These are phyloP conservation scores for Sporothrix euskadiensis DNA, from an alignment of 2,329 filamentous ascomycete genomes.

Conservation along the genomic window DNA sequence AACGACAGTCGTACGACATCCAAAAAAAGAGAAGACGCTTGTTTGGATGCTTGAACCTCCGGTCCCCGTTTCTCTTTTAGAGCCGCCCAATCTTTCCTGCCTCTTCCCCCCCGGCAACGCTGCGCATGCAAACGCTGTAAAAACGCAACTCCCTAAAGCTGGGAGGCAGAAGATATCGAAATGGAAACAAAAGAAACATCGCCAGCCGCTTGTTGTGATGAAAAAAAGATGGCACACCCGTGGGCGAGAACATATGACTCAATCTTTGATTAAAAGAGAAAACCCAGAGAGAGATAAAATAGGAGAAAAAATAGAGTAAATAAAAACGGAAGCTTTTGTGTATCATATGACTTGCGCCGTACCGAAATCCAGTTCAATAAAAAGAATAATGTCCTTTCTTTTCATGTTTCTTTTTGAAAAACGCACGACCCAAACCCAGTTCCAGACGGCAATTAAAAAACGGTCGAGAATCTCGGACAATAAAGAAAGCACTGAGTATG, in stretches of 20 bases:
- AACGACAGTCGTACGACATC: not conserved
- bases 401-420: conserved; percentile 11
- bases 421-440: conserved; percentile 19
- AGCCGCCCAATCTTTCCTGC: not conserved
- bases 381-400: not conserved
- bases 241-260: not conserved
- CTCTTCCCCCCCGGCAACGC: not conserved
- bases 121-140: not conserved
- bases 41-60: not conserved
- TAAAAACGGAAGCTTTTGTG: conserved; percentile 27
- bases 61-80: not conserved
- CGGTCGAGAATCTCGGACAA: not conserved
- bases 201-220: not conserved
- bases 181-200: not conserved
- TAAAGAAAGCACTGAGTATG: not conserved
- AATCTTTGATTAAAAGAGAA: conserved; percentile 2
- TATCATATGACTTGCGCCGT: conserved; percentile 31
- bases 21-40: not conserved
- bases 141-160: not conserved
- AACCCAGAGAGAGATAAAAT: not conserved
- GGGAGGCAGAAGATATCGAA: not conserved
- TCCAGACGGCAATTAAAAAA: not conserved
- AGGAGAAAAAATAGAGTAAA: not conserved
- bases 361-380: conserved; percentile 29
- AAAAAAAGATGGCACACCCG: not conserved